Evolutionary conservation across 2,329 filamentous ascomycete genomes (phyloP).

Genomic region (Colletotrichum eremochloae): DNA sequence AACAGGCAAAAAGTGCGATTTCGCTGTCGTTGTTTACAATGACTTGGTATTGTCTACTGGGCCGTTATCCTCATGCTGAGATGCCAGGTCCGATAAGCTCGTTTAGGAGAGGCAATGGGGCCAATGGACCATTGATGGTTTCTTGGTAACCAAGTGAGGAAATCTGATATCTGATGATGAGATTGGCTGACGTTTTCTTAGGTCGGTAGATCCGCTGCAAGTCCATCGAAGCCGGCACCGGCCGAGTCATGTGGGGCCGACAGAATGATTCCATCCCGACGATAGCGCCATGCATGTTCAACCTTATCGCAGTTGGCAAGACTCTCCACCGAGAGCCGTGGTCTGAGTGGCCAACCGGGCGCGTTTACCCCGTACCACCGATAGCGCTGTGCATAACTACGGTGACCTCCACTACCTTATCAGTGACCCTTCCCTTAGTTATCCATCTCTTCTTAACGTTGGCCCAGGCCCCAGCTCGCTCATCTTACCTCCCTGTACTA

Average conservation of each 20-base stretch:
- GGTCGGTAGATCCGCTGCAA: background rate
- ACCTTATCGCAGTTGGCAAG: background rate
- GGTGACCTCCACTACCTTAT: background rate
- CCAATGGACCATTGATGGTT: background rate
- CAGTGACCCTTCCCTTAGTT: background rate
- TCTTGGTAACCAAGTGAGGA: background rate
- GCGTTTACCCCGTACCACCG: background rate
- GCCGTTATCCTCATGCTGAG: background rate
- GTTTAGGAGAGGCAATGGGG: too few species aligned
- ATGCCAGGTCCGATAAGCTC: background rate
- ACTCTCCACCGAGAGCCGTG: too few species aligned
- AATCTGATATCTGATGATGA: background rate
- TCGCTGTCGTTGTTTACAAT: background rate
- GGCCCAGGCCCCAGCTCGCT: background rate
- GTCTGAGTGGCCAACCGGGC: background rate
- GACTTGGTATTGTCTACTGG: background rate
- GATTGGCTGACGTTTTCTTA: background rate
- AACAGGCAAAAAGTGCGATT: background rate
- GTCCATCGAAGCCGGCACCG: background rate
- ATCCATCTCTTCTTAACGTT: background rate
- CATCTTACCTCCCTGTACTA: background rate
- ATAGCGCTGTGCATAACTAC: background rate
- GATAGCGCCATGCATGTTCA: background rate
- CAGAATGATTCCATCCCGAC: background rate
- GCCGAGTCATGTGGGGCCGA: background rate